Evolutionary conservation across 2,329 filamentous ascomycete species (phyloP).

Genomic region (Fusarium lateritium): DNA sequence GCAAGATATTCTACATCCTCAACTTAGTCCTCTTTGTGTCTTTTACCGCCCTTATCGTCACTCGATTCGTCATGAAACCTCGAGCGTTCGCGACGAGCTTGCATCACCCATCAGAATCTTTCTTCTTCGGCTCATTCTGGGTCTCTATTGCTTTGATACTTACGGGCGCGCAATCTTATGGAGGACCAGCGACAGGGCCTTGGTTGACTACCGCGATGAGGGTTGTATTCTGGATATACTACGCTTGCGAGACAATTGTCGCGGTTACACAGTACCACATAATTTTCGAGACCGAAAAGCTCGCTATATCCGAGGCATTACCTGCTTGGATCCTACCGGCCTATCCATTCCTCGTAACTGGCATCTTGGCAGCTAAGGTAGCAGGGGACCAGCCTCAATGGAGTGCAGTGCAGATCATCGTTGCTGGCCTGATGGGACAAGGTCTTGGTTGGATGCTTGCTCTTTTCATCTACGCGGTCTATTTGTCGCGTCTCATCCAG

Average conservation of each 20-base stretch:
- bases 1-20: slow-evolving; percentile 26
- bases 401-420: slow-evolving; percentile 25
- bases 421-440: slow-evolving; percentile 26
- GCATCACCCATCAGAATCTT: slow-evolving; percentile 25
- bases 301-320: slow-evolving; percentile 18
- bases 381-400: slow-evolving; percentile 18
- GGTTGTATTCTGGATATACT: slow-evolving; percentile 25
- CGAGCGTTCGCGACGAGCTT: slow-evolving; percentile 22
- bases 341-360: slow-evolving; percentile 30
- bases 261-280: slow-evolving; percentile 21
- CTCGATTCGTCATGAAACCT: slow-evolving; percentile 15
- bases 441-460: slow-evolving; percentile 32
- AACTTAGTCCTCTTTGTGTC: slow-evolving; percentile 20
- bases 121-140: slow-evolving; percentile 26
- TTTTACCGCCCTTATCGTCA: slow-evolving; percentile 11
- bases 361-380: slow-evolving; percentile 19
- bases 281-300: slow-evolving; percentile 20
- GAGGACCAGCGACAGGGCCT: slow-evolving; percentile 8
- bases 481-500: slow-evolving; percentile 26
- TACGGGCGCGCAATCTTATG: slow-evolving; percentile 25
- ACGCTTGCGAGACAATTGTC: slow-evolving; percentile 31
- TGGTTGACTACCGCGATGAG: slow-evolving; percentile 20
- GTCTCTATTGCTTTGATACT: slow-evolving; percentile 23
- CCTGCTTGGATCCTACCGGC: slow-evolving; percentile 24
- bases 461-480: slow-evolving; percentile 28